Conservation (phyloP, 1,139 yeast species). For the Diutina ranongensis region DNA sequence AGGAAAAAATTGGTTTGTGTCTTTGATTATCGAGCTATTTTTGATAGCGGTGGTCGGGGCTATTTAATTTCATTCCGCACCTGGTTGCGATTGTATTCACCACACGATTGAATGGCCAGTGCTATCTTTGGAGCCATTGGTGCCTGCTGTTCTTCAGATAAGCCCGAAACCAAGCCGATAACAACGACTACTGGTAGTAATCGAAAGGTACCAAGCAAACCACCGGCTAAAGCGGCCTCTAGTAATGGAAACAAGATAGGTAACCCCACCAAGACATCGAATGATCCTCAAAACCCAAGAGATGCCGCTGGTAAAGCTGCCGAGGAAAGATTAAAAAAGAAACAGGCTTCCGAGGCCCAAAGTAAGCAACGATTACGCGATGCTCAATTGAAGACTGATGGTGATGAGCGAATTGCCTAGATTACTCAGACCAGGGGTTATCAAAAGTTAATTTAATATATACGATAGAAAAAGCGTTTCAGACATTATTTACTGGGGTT, state of each 20-base stretch:
- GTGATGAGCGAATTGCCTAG: background rate
- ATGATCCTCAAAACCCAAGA: background rate
- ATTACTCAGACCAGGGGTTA: too few relatives aligned
- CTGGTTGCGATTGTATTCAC: too few relatives aligned
- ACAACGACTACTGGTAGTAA: background rate
- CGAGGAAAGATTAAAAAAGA: background rate
- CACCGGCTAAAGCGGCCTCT: background rate
- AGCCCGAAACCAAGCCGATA: background rate
- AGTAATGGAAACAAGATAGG: background rate
- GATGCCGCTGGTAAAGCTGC: background rate
- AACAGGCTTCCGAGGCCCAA: background rate
- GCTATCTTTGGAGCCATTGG: background rate
- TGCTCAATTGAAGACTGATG: background rate
- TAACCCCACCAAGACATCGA: background rate
- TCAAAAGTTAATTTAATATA: too few relatives aligned
- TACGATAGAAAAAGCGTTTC: too few relatives aligned
- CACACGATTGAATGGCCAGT: background rate
- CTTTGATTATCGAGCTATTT: too few relatives aligned
- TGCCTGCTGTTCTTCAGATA: background rate
- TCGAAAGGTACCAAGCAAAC: background rate
- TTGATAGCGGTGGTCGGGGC: too few relatives aligned
- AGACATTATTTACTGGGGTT: too few relatives aligned
- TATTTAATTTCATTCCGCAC: too few relatives aligned
- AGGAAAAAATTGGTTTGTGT: too few relatives aligned
- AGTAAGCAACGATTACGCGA: background rate